Percentiles rank a stretch among this genome's conserved stretches.
These are phyloP conservation scores for Gossypium herbaceum DNA, from an alignment of 345 rosid species.

Conservation along the genomic window DNA sequence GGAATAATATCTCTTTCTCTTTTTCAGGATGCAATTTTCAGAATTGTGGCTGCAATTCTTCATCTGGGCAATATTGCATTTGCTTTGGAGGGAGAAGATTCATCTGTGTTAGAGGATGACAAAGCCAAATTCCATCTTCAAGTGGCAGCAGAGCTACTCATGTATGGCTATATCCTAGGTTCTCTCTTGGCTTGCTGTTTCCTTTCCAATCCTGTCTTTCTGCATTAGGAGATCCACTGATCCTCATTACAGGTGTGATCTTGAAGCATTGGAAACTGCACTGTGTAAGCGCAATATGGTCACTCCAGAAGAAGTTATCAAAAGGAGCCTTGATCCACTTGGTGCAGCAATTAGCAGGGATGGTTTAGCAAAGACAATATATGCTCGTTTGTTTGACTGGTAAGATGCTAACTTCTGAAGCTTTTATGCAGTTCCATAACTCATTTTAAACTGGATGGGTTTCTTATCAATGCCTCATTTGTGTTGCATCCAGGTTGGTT, in stretches of 20 bases:
- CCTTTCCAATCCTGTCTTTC: slow-evolving; percentile 9
- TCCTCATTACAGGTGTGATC: slow-evolving; percentile 63
- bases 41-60: slow-evolving; percentile 84
- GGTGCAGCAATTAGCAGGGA: slow-evolving; percentile 81
- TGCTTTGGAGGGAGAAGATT: slow-evolving; percentile 57
- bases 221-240: background rate
- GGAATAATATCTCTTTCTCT: slow-evolving; percentile 10
- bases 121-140: slow-evolving; percentile 68
- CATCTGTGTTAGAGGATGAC: slow-evolving; percentile 58
- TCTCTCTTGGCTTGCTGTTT: slow-evolving; percentile 13
- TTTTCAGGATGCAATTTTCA: slow-evolving; percentile 71
- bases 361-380: slow-evolving; percentile 88
- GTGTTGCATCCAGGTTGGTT: slow-evolving; percentile 60
- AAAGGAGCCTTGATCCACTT: slow-evolving; percentile 69
- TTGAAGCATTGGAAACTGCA: slow-evolving; percentile 60
- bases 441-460: background rate
- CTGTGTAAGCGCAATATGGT: slow-evolving; percentile 75
- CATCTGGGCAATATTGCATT: slow-evolving; percentile 86
- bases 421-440: background rate
- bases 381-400: slow-evolving; percentile 87
- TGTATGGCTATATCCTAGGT: slow-evolving; percentile 34
- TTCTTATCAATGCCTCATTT: slow-evolving; percentile 5
- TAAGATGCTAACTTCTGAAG: slow-evolving; percentile 25
- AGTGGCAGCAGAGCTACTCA: slow-evolving; percentile 76
- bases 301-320: slow-evolving; percentile 80